phyloP scores from a whole-genome alignment of 2,329 filamentous ascomycete species.

The Sclerotinia nivalis region DNA sequence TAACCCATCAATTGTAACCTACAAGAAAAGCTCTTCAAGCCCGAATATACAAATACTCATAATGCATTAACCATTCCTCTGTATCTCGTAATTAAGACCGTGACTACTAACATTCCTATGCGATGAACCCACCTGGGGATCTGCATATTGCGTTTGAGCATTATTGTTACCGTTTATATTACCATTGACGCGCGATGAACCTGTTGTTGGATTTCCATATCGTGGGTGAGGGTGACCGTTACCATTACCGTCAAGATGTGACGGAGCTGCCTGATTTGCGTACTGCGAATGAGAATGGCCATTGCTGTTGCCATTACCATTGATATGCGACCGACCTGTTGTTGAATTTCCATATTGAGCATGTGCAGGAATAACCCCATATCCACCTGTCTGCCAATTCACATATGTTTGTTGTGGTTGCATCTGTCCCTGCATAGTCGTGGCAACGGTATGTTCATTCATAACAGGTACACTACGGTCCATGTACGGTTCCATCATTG shows the following conservation, averaged over 20 bases:
- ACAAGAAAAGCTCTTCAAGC: not conserved
- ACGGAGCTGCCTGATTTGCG: not conserved
- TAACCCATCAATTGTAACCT: not conserved
- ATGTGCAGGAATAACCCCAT: not conserved
- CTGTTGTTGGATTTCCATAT: not conserved
- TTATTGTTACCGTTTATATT: not conserved
- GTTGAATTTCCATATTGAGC: not conserved
- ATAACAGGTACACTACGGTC: not conserved
- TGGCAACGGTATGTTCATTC: not conserved
- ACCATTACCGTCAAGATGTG: not conserved
- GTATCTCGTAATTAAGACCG: not conserved
- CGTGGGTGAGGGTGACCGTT: not conserved
- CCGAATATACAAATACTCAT: not conserved
- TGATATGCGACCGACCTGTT: not conserved
- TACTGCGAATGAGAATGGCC: not conserved
- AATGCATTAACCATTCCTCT: not conserved
- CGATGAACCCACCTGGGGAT: not conserved
- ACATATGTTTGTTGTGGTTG: constrained; percentile 4
- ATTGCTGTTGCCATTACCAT: not conserved
- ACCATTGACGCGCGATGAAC: not conserved
- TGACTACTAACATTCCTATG: not conserved
- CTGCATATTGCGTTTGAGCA: not conserved
- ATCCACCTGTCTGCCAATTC: constrained; percentile 14
- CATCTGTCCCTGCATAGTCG: not conserved
- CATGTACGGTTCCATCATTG: not conserved